Conservation (phyloP, 805 yeast species). For the Saccharomycopsis malanga region DNA sequence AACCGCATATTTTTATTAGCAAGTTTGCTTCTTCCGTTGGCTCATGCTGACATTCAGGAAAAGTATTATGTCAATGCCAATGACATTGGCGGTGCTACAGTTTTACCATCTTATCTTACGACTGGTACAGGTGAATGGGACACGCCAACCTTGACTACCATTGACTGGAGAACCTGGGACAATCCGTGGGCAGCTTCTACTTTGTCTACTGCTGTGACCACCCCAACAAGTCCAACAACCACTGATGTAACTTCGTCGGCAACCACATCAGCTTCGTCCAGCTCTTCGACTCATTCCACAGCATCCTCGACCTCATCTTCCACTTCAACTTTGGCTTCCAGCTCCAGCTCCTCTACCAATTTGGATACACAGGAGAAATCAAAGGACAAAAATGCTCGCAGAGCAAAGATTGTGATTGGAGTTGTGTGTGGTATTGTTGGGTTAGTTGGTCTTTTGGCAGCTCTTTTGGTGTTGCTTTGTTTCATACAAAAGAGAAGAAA, state of each 20-base stretch:
- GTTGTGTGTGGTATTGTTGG: slow-evolving; percentile 20
- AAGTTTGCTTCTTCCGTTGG: too few species aligned
- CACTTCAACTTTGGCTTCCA: slow-evolving; percentile 7
- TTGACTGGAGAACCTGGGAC: slow-evolving; percentile 21
- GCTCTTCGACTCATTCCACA: slow-evolving; percentile 5
- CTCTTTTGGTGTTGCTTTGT: slow-evolving; percentile 12
- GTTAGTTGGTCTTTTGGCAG: slow-evolving; percentile 4
- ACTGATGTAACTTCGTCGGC: neutral
- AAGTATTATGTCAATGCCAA: slow-evolving; percentile 19
- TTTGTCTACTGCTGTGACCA: neutral
- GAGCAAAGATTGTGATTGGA: slow-evolving; percentile 19
- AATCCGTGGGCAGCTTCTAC: slow-evolving; percentile 13
- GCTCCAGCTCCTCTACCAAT: neutral
- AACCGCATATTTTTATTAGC: too few species aligned
- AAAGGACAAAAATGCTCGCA: neutral
- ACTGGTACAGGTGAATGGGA: slow-evolving; percentile 21
- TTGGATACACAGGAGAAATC: neutral
- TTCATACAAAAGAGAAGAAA: slow-evolving; percentile 14
- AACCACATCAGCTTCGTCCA: neutral
- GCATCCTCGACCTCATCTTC: neutral
- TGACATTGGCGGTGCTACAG: slow-evolving; percentile 18
- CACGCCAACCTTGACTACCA: slow-evolving; percentile 19
- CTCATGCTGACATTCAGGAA: too few species aligned
- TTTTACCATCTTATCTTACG: slow-evolving; percentile 21
- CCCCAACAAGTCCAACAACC: slow-evolving; percentile 1